Percentiles rank a stretch among this genome's conserved stretches.
Evolutionary conservation across 2,329 filamentous ascomycete genomes (phyloP).

Genomic region (Ophiobolus disseminans): DNA sequence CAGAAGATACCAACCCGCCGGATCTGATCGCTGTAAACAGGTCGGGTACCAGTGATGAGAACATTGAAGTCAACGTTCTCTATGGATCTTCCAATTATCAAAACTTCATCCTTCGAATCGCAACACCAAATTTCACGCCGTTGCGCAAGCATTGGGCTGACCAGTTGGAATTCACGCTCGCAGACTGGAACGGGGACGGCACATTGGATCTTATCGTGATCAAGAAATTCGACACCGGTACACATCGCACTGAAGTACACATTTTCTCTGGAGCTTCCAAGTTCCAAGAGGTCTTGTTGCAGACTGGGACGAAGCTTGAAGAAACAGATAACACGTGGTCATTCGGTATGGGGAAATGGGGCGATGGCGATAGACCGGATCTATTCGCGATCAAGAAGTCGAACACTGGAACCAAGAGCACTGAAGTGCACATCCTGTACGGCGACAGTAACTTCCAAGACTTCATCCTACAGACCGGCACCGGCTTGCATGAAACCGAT

Average conservation of each 20-base stretch:
- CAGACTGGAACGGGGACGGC: conserved; percentile 8
- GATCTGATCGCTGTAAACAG: conserved; percentile 2
- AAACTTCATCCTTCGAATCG: conserved; percentile 6
- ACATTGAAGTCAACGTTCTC: conserved; percentile 3
- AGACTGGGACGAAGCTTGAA: conserved; percentile 7
- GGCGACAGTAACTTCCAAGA: conserved; percentile 1
- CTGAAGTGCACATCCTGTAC: conserved; percentile 7
- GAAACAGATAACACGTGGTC: conserved; percentile 11
- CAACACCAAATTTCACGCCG: conserved; percentile 6
- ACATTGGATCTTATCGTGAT: conserved; percentile 9
- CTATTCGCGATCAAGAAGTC: conserved; percentile 15
- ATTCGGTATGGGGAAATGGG: conserved; percentile 11
- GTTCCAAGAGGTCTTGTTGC: conserved; percentile 7
- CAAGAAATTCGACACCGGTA: conserved; percentile 5
- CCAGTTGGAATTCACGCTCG: conserved; percentile 7
- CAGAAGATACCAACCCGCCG: neutral
- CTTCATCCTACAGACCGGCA: neutral
- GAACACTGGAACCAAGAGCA: conserved; percentile 6
- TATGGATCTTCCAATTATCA: conserved; percentile 1
- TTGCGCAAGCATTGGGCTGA: neutral
- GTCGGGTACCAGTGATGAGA: neutral
- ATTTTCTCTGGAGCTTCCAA: conserved; percentile 10
- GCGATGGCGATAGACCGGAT: conserved; percentile 8
- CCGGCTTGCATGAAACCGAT: conserved; percentile 2
- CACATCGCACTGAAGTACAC: conserved; percentile 10